phyloP scores from a whole-genome alignment of 768 basidiomycete species.

The Exidia glandulosa region DNA sequence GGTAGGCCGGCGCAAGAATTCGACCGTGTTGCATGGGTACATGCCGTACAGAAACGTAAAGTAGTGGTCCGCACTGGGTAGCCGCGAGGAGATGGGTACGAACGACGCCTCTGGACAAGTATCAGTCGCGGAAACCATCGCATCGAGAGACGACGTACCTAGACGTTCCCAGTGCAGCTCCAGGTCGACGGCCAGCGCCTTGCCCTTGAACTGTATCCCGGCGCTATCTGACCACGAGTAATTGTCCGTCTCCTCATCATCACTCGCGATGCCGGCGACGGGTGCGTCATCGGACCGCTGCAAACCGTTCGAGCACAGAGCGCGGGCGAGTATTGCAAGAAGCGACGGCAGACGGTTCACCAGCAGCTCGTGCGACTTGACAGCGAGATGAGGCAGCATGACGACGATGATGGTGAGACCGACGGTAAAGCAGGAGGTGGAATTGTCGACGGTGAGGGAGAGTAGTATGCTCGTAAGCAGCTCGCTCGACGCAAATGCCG shows the following conservation, averaged over 20 bases:
- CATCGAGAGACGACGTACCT: conserved; percentile 3
- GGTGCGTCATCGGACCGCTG: conserved; percentile 25
- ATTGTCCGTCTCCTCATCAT: conserved; percentile 21
- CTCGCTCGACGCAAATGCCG: conserved; percentile 37
- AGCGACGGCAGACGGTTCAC: conserved; percentile 52
- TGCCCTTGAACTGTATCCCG: conserved; percentile 5
- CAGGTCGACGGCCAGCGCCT: conserved; percentile 27
- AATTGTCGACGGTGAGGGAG: conserved; percentile 64
- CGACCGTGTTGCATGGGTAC: conserved; percentile 80
- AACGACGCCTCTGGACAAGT: conserved; percentile 37
- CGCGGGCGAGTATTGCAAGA: conserved; percentile 55
- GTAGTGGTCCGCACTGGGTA: conserved; percentile 52
- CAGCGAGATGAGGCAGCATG: conserved; percentile 63
- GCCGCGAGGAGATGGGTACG: conserved; percentile 35
- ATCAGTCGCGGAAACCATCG: not conserved
- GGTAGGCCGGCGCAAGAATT: conserved; percentile 62
- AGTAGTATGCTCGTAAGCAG: conserved; percentile 54
- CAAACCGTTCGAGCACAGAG: conserved; percentile 64
- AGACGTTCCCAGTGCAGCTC: conserved; percentile 61
- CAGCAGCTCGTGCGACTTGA: conserved; percentile 45
- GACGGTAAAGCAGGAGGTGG: conserved; percentile 56
- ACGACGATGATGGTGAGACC: conserved; percentile 56
- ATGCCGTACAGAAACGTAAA: conserved; percentile 81
- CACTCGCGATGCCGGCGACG: conserved; percentile 23
- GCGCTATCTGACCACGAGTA: conserved; percentile 2